phyloP scores from a whole-genome alignment of 2,329 filamentous ascomycete genomes.

The Fusarium luffae region DNA sequence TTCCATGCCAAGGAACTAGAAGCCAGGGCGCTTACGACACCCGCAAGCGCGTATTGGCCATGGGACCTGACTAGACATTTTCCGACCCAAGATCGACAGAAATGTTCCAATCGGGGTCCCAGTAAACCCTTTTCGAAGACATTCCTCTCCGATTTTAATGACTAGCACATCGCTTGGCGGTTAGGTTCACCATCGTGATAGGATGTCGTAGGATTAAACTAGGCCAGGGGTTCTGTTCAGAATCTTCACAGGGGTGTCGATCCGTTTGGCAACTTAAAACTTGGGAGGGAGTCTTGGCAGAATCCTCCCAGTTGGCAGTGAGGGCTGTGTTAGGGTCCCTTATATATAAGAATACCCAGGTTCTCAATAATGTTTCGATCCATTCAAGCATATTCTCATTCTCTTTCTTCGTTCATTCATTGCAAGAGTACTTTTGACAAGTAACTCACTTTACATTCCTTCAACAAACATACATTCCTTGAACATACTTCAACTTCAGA shows the following conservation, averaged over 20 bases:
- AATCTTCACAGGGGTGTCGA: constrained; percentile 4
- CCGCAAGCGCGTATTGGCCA: not conserved
- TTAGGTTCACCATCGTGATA: not conserved
- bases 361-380: not conserved
- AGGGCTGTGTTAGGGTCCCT: too few species aligned
- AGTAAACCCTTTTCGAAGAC: not conserved
- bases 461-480: not conserved
- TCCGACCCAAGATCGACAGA: not conserved
- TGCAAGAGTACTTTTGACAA: constrained; percentile 19
- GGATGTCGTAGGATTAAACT: not conserved
- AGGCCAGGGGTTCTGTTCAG: not conserved
- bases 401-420: not conserved
- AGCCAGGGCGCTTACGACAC: constrained; percentile 1
- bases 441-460: not conserved
- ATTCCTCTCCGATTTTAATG: not conserved
- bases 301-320: not conserved
- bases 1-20: constrained; percentile 15
- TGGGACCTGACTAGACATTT: not conserved
- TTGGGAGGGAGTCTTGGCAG: not conserved
- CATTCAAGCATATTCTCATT: not conserved
- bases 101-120: not conserved
- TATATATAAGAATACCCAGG: not conserved
- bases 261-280: constrained; percentile 9
- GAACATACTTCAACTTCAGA: not conserved
- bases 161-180: not conserved